phyloP scores from a whole-genome alignment of 2,329 filamentous ascomycete species.

The Botrytis fabae region DNA sequence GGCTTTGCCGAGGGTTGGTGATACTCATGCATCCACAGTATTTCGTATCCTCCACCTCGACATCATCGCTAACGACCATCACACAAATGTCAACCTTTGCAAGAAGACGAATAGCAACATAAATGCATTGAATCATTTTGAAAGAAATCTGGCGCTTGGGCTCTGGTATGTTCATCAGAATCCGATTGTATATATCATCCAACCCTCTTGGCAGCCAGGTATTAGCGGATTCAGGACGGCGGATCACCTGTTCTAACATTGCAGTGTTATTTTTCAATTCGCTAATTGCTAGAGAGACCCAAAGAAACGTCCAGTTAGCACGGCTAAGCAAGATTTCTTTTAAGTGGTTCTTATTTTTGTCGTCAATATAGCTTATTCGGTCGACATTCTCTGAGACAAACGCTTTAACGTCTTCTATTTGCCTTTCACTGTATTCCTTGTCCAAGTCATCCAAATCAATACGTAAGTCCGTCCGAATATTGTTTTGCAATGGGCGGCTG shows the following conservation, averaged over 20 bases:
- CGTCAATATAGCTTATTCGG: not conserved
- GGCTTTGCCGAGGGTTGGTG: too few relatives aligned
- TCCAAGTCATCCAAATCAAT: not conserved
- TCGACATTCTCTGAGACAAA: not conserved
- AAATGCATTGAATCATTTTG: not conserved
- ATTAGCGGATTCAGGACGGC: not conserved
- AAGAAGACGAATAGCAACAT: not conserved
- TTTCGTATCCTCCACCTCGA: not conserved
- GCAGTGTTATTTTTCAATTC: not conserved
- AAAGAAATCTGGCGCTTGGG: not conserved
- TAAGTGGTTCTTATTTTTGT: not conserved
- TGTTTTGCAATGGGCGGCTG: not conserved
- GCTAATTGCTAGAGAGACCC: not conserved
- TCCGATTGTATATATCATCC: not conserved
- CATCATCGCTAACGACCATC: not conserved
- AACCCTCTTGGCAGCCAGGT: not conserved
- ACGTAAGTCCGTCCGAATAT: too few relatives aligned
- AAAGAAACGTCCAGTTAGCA: too few relatives aligned
- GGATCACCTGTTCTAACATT: not conserved
- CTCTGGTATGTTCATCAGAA: not conserved
- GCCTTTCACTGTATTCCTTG: not conserved
- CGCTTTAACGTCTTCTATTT: not conserved
- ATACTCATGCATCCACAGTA: too few relatives aligned
- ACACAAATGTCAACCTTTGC: not conserved
- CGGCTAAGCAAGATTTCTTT: not conserved